Conservation (phyloP, 257 asterid species). For the Linderniella brevidens region DNA sequence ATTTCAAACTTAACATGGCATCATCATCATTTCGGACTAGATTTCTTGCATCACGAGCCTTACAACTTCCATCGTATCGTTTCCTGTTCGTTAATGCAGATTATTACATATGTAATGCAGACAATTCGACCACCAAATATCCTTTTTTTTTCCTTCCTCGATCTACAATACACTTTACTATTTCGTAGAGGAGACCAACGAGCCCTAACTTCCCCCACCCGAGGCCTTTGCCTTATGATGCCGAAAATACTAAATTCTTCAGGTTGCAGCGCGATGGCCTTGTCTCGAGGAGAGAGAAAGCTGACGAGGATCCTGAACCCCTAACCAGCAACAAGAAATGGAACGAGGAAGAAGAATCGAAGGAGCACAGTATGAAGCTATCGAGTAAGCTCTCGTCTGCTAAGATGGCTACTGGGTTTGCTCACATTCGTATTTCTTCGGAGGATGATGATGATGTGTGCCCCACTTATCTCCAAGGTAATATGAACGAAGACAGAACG, state of each 20-base stretch:
- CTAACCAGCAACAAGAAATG: constrained; percentile 38
- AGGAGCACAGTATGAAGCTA: constrained; percentile 37
- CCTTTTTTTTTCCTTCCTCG: constrained; percentile 2
- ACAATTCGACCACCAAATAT: background rate
- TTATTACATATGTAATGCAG: background rate
- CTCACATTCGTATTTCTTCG: constrained; percentile 47
- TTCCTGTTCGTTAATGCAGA: too few species aligned
- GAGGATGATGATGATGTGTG: constrained; percentile 95
- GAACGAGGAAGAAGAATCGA: constrained; percentile 43
- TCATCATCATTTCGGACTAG: constrained; percentile 1
- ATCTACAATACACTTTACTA: constrained; percentile 50
- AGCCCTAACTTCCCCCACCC: constrained; percentile 38
- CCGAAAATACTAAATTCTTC: constrained; percentile 56
- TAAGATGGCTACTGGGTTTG: constrained; percentile 32
- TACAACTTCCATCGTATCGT: too few species aligned
- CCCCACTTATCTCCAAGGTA: constrained; percentile 96
- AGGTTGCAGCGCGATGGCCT: constrained; percentile 59
- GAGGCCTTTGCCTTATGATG: constrained; percentile 88
- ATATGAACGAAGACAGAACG: background rate
- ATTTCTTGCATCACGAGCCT: background rate
- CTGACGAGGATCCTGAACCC: constrained; percentile 44
- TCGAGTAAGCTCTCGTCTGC: constrained; percentile 31
- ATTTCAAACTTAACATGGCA: background rate
- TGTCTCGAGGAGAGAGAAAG: constrained; percentile 65
- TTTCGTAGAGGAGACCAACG: constrained; percentile 55